Conservation (phyloP, 208 protist genomes). For the Polymyxa betae region DNA sequence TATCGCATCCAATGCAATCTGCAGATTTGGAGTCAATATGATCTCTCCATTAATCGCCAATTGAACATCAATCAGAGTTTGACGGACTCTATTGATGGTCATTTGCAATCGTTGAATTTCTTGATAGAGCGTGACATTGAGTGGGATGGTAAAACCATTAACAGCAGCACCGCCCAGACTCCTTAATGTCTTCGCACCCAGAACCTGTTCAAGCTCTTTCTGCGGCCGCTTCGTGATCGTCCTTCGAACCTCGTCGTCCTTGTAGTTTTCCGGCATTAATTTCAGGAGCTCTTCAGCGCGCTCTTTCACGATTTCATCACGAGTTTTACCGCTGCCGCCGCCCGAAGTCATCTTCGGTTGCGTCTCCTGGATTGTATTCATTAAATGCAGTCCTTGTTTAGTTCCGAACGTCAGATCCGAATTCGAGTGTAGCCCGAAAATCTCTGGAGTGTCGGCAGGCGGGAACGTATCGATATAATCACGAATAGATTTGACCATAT, state of each 20-base stretch:
- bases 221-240: constrained; percentile 56
- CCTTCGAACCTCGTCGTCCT: constrained; percentile 55
- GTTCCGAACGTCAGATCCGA: constrained; percentile 77
- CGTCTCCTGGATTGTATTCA: constrained; percentile 91
- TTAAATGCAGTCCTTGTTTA: constrained; percentile 59
- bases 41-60: constrained; percentile 86
- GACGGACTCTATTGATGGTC: constrained; percentile 59
- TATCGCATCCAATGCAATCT: constrained; percentile 88
- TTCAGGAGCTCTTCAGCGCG: constrained; percentile 63
- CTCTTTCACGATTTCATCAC: constrained; percentile 68
- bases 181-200: constrained; percentile 41
- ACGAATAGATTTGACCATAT: constrained; percentile 68
- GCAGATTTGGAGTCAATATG: constrained; percentile 90
- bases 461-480: constrained; percentile 82
- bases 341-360: constrained; percentile 66
- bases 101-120: constrained; percentile 71
- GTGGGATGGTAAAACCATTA: constrained; percentile 61
- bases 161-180: constrained; percentile 26
- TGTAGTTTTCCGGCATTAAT: constrained; percentile 59
- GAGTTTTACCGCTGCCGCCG: constrained; percentile 63
- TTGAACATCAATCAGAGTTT: constrained; percentile 65
- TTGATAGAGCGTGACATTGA: constrained; percentile 71
- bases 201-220: constrained; percentile 58
- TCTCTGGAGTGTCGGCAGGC: constrained; percentile 90
- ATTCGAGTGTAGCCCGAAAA: constrained; percentile 95